Base-by-base conservation (phyloP, 306 rosid genomes). In the Quercus parvula region DNA sequence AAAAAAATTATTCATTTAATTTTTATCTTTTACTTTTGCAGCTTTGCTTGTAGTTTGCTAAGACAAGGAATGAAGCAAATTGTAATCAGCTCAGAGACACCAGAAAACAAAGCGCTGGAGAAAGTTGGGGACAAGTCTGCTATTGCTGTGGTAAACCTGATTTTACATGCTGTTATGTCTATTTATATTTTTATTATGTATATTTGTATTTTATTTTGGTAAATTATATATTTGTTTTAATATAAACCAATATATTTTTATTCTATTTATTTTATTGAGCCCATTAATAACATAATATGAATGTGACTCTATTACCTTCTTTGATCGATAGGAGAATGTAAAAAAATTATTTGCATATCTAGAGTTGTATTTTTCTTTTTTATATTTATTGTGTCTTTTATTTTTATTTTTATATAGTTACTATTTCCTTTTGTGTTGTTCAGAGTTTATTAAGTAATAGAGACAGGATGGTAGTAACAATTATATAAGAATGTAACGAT, bases 51-150 rank as follows among this genome's bases (percentile, higher is more conserved):
- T 82, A 96, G 99, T 88, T 91, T 96, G 84, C 98, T 96, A 22
- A 87, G 99, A 80, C 97, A 93, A 88, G 98, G 97, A 76, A 96
- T 96, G 98, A 91, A 75, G 78, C 99, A 93, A 84, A 90, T 96
- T 20, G 81, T 91, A 77, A 91, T 96, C 83, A 91, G 83, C 84
- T 91, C 97, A 5, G 99, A 96, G 81, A 93, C 97, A 69, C 84
- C 89, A 15, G 98, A 93, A 86, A 86, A 31, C 54, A 90, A 90
- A 81, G 82, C 94, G 69, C 75, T 96, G 73, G 99, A 91, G 81
- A 92, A 92, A 81, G 82, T 69, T 81, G 97, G 88, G 86, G 92
- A 91, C 77, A 90, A 90, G 62, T 75, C 92, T 49, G 92, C 89
- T 63, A 79, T 88, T 70, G 86, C 85, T 69, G 81, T 2, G 87